Conservation (phyloP, 495 filamentous ascomycete species). For the Evernia prunastri region DNA sequence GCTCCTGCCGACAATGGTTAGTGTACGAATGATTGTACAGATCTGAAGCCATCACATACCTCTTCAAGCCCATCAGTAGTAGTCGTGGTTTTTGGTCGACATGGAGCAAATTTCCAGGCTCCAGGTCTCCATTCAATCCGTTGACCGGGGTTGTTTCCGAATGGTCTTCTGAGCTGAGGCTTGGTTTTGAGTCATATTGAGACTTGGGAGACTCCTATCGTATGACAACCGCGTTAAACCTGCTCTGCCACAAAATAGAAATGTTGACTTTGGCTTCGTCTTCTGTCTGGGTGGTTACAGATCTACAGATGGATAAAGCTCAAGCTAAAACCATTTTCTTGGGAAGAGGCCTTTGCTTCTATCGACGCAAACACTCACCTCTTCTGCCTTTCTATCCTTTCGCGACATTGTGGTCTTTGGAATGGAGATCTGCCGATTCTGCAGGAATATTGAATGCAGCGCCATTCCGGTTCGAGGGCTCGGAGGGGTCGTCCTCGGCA, state of each 20-base stretch:
- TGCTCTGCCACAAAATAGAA: background rate
- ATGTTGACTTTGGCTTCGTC: background rate
- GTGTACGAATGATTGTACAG: background rate
- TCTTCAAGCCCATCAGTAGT: conserved; percentile 89
- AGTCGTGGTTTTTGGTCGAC: conserved; percentile 68
- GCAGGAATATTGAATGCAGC: background rate
- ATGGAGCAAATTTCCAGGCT: conserved; percentile 1
- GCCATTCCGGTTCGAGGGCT: too few relatives aligned
- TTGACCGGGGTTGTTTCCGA: background rate
- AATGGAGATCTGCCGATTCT: background rate
- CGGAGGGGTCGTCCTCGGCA: too few relatives aligned
- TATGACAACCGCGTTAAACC: background rate
- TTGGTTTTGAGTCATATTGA: background rate
- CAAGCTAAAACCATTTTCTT: background rate
- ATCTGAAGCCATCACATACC: conserved; percentile 47
- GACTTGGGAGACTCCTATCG: background rate
- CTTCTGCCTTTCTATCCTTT: background rate
- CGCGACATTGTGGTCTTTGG: background rate
- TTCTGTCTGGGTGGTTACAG: background rate
- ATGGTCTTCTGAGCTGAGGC: background rate
- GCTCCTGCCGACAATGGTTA: conserved; percentile 52
- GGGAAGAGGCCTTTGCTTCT: too few relatives aligned
- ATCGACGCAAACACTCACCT: background rate
- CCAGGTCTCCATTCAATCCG: background rate
- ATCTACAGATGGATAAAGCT: background rate